Conservation (phyloP, 768 basidiomycete genomes). For the Lanmaoa rubissima region DNA sequence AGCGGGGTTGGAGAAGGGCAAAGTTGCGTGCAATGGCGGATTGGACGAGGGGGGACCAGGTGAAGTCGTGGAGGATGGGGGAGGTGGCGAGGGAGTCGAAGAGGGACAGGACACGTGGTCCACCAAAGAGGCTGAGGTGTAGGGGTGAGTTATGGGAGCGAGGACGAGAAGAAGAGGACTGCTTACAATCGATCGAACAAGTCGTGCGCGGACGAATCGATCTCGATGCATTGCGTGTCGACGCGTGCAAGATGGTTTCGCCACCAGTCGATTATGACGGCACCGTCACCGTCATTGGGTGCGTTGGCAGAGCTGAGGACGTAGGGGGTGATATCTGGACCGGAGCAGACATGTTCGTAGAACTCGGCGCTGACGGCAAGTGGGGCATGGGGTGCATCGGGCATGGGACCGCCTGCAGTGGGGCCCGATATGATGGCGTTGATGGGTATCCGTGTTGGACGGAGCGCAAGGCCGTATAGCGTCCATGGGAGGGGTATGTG, state of each 20-base stretch:
- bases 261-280: constrained; percentile 52
- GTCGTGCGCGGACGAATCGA: constrained; percentile 38
- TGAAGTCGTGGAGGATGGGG: constrained; percentile 48
- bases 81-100: constrained; percentile 44
- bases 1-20: constrained; percentile 37
- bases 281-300: constrained; percentile 40
- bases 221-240: constrained; percentile 42
- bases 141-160: not conserved
- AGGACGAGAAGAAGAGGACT: rapidly evolving
- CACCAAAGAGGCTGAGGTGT: constrained; percentile 45
- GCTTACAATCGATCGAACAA: constrained; percentile 53
- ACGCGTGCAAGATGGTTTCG: constrained; percentile 35
- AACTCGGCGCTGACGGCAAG: constrained; percentile 49
- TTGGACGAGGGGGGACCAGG: constrained; percentile 53
- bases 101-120: constrained; percentile 39
- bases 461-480: constrained; percentile 51
- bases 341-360: constrained; percentile 48
- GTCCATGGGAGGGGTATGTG: constrained; percentile 52
- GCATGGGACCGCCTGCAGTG: constrained; percentile 46
- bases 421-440: constrained; percentile 60
- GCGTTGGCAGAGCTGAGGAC: constrained; percentile 36
- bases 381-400: constrained; percentile 20
- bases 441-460: constrained; percentile 51
- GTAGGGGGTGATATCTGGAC: constrained; percentile 28
- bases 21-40: constrained; percentile 51